Base-by-base conservation (phyloP, 1,284 basidiomycete species). In the Meira nashicola region DNA sequence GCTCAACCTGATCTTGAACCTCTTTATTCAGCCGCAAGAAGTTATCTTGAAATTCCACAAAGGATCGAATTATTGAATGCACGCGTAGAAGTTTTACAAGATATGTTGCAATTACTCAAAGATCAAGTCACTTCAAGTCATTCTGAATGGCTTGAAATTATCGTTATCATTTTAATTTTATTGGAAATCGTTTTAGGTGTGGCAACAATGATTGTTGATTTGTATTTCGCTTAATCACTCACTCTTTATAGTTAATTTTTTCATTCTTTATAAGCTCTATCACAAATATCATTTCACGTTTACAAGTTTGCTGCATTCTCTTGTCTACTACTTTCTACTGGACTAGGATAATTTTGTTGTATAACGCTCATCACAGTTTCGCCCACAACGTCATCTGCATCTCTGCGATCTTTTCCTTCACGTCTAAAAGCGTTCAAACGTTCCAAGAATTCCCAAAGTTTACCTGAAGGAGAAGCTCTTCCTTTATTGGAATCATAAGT, bases 101-200 rank as follows among this genome's bases (percentile, higher is more conserved):
- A 97, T 78, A 95, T 97, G 90, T 85, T 97, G 9, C 89, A 92
- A 78, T 83, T 97, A 55, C 82, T 97, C 52, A 96, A 96, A 80
- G 93, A 96, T 80, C 89, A 89, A 9, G 93, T 95, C 39, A 91
- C 90, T 21, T 90, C 87, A 64, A 86, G 86, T 70, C 92, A 97
- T 71, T 87, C 90, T 1, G 92, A 97, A 79, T 86, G 91, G 41
- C 82, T 97, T n/a, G 92, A 97, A 79, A 89, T 90, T 70, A 91
- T 97, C 65, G 90, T 97, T 67, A 95, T 97, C 65, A 86, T 87
- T 54, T 83, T 97, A 62, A 96, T 97, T 78, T 92, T 81, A 48
- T 87, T 93, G 57, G 89, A 92, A 79, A 92, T 92, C 58, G 68
- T 78, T 39, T 54, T 78, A 10, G 76, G 76, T 55, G 70, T 76